Percentiles rank a stretch among this genome's conserved stretches.
Conservation (phyloP, 179 eudicot genomes). For the Camellia oleifera region DNA sequence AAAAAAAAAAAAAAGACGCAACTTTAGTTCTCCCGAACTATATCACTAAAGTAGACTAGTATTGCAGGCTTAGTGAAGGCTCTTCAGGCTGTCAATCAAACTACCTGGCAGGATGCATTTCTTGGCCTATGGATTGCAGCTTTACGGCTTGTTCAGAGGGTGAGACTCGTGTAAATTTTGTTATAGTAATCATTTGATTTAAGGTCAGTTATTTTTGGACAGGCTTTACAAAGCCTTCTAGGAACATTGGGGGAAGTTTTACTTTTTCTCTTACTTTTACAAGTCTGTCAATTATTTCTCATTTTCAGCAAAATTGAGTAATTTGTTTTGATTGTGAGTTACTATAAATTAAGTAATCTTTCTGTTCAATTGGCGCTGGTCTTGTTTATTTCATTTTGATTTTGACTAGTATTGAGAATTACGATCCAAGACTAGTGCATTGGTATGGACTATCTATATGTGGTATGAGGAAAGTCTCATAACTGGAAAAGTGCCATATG, state of each 20-base stretch:
- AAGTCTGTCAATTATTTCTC: background rate
- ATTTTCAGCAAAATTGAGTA: background rate
- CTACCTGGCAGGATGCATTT: slow-evolving; percentile 82
- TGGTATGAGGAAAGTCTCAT: slow-evolving; percentile 5
- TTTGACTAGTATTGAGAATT: slow-evolving; percentile 1
- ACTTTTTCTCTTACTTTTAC: background rate
- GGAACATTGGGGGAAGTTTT: background rate
- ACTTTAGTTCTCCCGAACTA: background rate
- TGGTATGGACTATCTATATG: background rate
- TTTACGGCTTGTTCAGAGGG: slow-evolving; percentile 92
- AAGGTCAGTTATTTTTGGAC: background rate
- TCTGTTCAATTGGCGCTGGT: background rate
- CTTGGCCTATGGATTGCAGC: slow-evolving; percentile 86
- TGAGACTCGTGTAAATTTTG: slow-evolving; percentile 23
- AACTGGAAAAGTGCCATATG: background rate
- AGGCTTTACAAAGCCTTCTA: background rate
- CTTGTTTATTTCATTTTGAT: background rate
- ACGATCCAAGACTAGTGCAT: background rate
- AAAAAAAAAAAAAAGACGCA: background rate
- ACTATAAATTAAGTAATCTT: background rate
- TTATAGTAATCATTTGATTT: background rate
- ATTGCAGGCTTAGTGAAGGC: slow-evolving; percentile 66
- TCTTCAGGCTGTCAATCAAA: slow-evolving; percentile 69
- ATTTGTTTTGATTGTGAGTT: background rate
- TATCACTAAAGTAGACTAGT: background rate